Evolutionary conservation across 2,329 filamentous ascomycete genomes (phyloP).

Genomic region (Pseudogymnoascus sp.): DNA sequence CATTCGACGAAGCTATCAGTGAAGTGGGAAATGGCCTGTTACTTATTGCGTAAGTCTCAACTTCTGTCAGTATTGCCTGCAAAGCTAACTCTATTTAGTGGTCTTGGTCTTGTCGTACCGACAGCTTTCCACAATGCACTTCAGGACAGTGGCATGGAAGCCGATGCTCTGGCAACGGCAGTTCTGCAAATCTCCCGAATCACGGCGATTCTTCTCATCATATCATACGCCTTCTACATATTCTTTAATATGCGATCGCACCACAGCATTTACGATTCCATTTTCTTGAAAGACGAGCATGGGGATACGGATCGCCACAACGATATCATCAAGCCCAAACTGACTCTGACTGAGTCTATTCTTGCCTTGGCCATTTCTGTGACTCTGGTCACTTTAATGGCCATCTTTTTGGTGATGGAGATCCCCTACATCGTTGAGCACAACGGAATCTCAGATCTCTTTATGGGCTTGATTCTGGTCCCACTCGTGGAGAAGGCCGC

Average conservation of each 20-base stretch:
- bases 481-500: slow-evolving; percentile 80
- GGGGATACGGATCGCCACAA: slow-evolving; percentile 57
- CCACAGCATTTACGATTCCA: slow-evolving; percentile 67
- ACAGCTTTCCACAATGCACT: slow-evolving; percentile 44
- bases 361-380: slow-evolving; percentile 59
- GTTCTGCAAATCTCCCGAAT: slow-evolving; percentile 62
- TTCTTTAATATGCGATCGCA: slow-evolving; percentile 72
- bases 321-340: slow-evolving; percentile 55
- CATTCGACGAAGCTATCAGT: slow-evolving; percentile 67
- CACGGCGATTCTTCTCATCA: slow-evolving; percentile 61
- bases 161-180: slow-evolving; percentile 40
- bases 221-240: slow-evolving; percentile 60
- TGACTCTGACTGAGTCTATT: slow-evolving; percentile 67
- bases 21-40: slow-evolving; percentile 73
- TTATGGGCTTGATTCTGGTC: slow-evolving; percentile 67
- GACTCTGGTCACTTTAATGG: slow-evolving; percentile 64
- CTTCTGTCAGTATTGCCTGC: neutral
- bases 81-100: slow-evolving; percentile 28
- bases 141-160: slow-evolving; percentile 26
- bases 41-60: slow-evolving; percentile 61
- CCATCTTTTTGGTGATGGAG: slow-evolving; percentile 65
- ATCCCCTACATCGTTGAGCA: slow-evolving; percentile 56
- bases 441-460: slow-evolving; percentile 47
- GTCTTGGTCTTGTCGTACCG: slow-evolving; percentile 39
- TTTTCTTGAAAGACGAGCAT: slow-evolving; percentile 64